Percentiles rank a stretch among this genome's conserved stretches.
These are phyloP conservation scores for Vitis vinifera DNA, from an alignment of 164 flowering plant species.

Conservation along the genomic window DNA sequence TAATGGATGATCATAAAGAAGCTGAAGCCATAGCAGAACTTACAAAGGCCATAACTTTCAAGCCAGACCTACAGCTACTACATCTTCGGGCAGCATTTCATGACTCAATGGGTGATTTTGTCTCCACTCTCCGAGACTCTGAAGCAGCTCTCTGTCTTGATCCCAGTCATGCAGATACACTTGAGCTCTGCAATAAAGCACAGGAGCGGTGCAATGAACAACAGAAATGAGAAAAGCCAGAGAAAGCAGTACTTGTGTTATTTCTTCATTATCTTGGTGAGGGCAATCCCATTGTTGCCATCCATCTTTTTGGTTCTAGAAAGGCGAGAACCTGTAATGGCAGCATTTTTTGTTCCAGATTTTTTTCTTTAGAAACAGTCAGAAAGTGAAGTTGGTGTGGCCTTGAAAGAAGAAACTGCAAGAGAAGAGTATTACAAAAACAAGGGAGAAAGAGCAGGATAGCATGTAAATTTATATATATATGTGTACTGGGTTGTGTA, in stretches of 20 bases:
- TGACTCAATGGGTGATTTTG: conserved; percentile 65
- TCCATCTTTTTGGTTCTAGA: not conserved
- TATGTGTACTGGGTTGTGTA: conserved; percentile 4
- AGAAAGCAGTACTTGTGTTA: not conserved
- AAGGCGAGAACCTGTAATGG: conserved; percentile 7
- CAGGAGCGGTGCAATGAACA: conserved; percentile 28
- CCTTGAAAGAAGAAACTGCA: conserved; percentile 5
- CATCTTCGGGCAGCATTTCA: conserved; percentile 91
- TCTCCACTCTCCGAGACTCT: conserved; percentile 63
- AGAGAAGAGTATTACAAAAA: not conserved
- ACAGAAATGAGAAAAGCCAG: conserved; percentile 12
- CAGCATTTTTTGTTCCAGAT: conserved; percentile 5
- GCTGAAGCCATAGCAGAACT: conserved; percentile 83
- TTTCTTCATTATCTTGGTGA: not conserved
- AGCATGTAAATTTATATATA: conserved; percentile 23
- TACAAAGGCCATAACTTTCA: conserved; percentile 70
- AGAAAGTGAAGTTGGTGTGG: conserved; percentile 5
- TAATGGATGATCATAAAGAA: conserved; percentile 95
- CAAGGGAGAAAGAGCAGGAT: conserved; percentile 2
- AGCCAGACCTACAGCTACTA: conserved; percentile 79
- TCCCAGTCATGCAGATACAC: conserved; percentile 60
- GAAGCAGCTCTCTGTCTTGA: conserved; percentile 92
- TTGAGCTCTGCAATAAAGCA: conserved; percentile 56
- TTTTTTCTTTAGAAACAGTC: conserved; percentile 5
- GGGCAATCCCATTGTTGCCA: conserved; percentile 17